Conservation (phyloP, 2,329 filamentous ascomycete species). For the Scytalidium lignicola region DNA sequence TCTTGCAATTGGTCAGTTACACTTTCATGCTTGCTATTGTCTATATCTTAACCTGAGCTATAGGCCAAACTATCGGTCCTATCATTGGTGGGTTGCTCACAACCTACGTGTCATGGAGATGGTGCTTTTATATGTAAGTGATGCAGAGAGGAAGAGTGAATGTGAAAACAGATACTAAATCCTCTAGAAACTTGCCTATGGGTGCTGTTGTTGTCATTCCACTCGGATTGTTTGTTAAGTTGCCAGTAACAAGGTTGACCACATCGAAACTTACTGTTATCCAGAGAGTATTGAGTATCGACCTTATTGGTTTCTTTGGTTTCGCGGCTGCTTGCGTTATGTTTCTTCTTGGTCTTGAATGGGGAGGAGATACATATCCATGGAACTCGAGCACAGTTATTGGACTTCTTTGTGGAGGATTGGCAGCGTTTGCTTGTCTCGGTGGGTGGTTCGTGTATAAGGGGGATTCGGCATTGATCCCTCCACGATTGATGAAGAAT, state of each 20-base stretch:
- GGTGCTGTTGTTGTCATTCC: slow-evolving; percentile 29
- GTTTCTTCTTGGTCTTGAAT: slow-evolving; percentile 28
- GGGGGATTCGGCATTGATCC: slow-evolving; percentile 23
- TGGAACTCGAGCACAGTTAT: slow-evolving; percentile 22
- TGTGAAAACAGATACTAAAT: slow-evolving; percentile 3
- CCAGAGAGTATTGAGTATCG: slow-evolving; percentile 16
- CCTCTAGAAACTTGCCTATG: slow-evolving; percentile 36
- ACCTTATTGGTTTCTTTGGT: slow-evolving; percentile 26
- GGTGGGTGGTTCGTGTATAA: slow-evolving; percentile 12
- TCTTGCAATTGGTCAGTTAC: background rate
- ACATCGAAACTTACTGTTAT: slow-evolving; percentile 2
- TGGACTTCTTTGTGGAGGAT: slow-evolving; percentile 13
- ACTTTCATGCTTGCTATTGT: slow-evolving; percentile 6
- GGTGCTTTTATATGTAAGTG: slow-evolving; percentile 35
- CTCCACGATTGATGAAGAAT: slow-evolving; percentile 12
- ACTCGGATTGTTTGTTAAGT: background rate
- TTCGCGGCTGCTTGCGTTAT: slow-evolving; percentile 26
- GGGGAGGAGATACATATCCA: slow-evolving; percentile 25
- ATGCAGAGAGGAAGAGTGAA: too few species aligned
- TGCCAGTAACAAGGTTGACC: too few species aligned
- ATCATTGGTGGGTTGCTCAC: slow-evolving; percentile 60
- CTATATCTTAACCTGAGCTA: slow-evolving; percentile 6
- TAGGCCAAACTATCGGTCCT: slow-evolving; percentile 42
- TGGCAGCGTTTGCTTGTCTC: slow-evolving; percentile 13
- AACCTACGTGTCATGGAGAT: slow-evolving; percentile 49